Evolutionary conservation across 1,284 basidiomycete species (phyloP), one percentile per base, ranked within the genome.

Genomic region (Apiotrichum sp.): DNA sequence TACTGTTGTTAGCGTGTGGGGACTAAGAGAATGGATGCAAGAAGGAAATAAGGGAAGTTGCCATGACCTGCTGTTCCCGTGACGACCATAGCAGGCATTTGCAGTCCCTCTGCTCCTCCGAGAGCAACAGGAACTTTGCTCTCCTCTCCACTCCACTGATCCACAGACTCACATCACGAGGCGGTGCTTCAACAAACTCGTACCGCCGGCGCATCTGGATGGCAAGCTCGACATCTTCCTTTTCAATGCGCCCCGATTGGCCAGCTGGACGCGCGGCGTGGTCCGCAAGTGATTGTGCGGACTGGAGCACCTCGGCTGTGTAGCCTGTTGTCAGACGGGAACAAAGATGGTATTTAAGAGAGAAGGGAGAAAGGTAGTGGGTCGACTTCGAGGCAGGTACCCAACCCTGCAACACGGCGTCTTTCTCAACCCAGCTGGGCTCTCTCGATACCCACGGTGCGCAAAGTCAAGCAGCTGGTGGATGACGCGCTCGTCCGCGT

Each of bases 401-500:
- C 36, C 36, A 38, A 9, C 36, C 36, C 8, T 13, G 36, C 8
- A 13, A 13, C 36, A 38, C 8, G 36, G 7, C 36, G 13, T 22
- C 22, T 22, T 22, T 22, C 22, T 22, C 22, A 22, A 22, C 22
- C 22, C 22, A 22, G 22, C 22, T 22, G 22, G 13, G 36, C 36
- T 38, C 8, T 9, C 36, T 38, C 40, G 40, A 41, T 16, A 16
- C 36, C 57, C 53, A 77, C 95, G 82, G 73, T 97, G 87, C 0
- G 95, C 86, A 72, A 98, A 97, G 76, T 98, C 95, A 54, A 98
- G 84, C 4, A 98, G 83, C 72, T 97, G 93, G 65, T 95, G 88
- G 2, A 98, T 82, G 3, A 98, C 95, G 3, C 87, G 87, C 6
- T 93, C 93, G 65, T 98, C 93, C 6, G 88, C 86, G 76, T 98